Evolutionary conservation across 2,329 filamentous ascomycete genomes (phyloP), one percentile per base, ranked within the genome.

Genomic region (Talaromyces sp.): DNA sequence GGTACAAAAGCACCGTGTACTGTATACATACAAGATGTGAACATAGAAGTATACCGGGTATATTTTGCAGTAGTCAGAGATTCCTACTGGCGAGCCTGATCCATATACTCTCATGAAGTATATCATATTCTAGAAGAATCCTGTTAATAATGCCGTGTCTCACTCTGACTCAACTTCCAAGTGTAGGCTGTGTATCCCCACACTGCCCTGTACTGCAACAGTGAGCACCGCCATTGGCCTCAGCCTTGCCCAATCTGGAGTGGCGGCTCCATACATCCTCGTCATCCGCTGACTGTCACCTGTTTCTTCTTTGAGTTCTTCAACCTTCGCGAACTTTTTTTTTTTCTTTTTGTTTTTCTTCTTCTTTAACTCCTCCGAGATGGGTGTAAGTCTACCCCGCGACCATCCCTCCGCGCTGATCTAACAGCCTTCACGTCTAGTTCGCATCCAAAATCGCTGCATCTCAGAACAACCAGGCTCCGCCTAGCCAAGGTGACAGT

Each of bases 371-470:
- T 39, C 32, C 17, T 46, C 40, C 32, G 30, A 16, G 6, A 46
- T 46, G 43, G 43, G 43, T 46, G 43, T 46, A 46, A 46, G 43
- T 46, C 7, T 45, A 11, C 8, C 19, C 3, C 30, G 3, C 17
- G 13, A 9, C 10, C 10, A 24, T 5, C n/a, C 16, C 16, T 19
- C 20, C 10, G 20, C n/a, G 5, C 16, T 5, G 10, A 37, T 19
- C 16, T 37, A 13, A 44, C 30, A 46, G 9, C 3, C 3, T 33
- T 22, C 16, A n/a, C 17, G 16, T 16, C 13, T 20, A 73, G 71
- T 73, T 73, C 59, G 70, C 71, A 24, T 69, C 69, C 47, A 73
- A 74, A 60, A 68, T 74, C 52, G 74, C 76, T 46, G 70, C 68
- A 43, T 63, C 65, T 49, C 72, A 75, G 58, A 65, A 63, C 24